Evolutionary conservation across 768 basidiomycete genomes (phyloP).

Genomic region (Tylopilus plumbeoviolaceoides): DNA sequence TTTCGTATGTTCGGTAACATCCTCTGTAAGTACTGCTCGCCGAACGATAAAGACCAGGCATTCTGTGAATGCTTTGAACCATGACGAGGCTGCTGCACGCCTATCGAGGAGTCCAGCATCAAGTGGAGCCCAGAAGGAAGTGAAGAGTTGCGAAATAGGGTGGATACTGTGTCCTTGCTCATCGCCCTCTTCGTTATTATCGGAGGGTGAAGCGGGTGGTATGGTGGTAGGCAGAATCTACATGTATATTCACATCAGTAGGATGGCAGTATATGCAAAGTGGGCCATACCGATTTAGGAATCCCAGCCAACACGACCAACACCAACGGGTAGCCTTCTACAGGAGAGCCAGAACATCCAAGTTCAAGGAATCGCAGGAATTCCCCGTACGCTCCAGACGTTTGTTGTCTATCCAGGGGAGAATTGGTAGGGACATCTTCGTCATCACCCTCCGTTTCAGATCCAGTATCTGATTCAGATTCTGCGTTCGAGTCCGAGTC

Average conservation of each 20-base stretch:
- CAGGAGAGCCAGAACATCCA: conserved; percentile 76
- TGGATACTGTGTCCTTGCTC: neutral
- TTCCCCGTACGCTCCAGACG: conserved; percentile 54
- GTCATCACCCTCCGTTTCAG: conserved; percentile 31
- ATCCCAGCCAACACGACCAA: conserved; percentile 81
- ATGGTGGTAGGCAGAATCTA: conserved; percentile 22
- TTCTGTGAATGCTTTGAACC: conserved; percentile 72
- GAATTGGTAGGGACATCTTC: conserved; percentile 16
- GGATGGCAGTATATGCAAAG: neutral
- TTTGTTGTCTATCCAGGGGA: neutral
- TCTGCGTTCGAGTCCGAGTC: conserved; percentile 28
- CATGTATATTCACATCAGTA: neutral
- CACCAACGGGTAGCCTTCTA: conserved; percentile 78
- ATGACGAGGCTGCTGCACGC: conserved; percentile 37
- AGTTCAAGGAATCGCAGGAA: conserved; percentile 77
- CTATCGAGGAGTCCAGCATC: conserved; percentile 36
- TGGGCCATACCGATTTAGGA: conserved; percentile 52
- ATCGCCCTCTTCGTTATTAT: neutral
- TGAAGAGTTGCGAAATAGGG: conserved; percentile 53
- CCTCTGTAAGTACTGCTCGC: conserved; percentile 7
- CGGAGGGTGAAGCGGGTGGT: conserved; percentile 3
- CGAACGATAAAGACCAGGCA: conserved; percentile 57
- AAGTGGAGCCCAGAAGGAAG: conserved; percentile 80
- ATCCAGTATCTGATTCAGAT: conserved; percentile 12
- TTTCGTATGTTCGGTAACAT: neutral